These are phyloP conservation scores for Pharnaceum exiguum DNA, from an alignment of 148 eudicot species.

Conservation along the genomic window DNA sequence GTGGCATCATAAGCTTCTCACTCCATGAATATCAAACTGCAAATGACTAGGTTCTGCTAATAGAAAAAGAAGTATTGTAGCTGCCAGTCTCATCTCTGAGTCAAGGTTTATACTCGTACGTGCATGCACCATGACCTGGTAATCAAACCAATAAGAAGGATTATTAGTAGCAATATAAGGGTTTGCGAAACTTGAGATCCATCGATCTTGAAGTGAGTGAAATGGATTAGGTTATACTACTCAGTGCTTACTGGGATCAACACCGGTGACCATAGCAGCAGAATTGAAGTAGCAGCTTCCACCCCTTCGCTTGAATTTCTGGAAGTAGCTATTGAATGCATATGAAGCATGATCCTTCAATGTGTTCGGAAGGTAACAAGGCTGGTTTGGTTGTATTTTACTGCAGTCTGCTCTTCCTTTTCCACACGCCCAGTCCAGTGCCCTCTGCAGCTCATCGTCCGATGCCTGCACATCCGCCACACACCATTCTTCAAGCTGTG, in stretches of 20 bases:
- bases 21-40: too few species aligned
- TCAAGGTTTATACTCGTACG: slow-evolving; percentile 29
- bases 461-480: slow-evolving; percentile 61
- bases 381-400: slow-evolving; percentile 32
- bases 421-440: slow-evolving; percentile 69
- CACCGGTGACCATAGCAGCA: slow-evolving; percentile 52
- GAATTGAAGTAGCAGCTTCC: slow-evolving; percentile 66
- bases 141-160: background rate
- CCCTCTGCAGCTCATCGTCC: slow-evolving; percentile 42
- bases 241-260: slow-evolving; percentile 54
- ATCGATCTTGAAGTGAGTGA: too few species aligned
- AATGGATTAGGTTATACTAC: background rate
- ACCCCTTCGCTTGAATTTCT: slow-evolving; percentile 60
- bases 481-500: slow-evolving; percentile 65
- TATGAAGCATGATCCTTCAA: slow-evolving; percentile 65
- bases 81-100: background rate
- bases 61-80: too few species aligned
- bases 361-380: slow-evolving; percentile 63
- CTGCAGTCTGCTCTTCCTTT: slow-evolving; percentile 68
- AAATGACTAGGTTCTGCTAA: too few species aligned
- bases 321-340: slow-evolving; percentile 86
- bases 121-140: slow-evolving; percentile 53
- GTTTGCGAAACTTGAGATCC: background rate
- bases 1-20: too few species aligned
- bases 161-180: background rate